phyloP scores from a whole-genome alignment of 2,329 filamentous ascomycete species.

The Blastomyces gilchristii region DNA sequence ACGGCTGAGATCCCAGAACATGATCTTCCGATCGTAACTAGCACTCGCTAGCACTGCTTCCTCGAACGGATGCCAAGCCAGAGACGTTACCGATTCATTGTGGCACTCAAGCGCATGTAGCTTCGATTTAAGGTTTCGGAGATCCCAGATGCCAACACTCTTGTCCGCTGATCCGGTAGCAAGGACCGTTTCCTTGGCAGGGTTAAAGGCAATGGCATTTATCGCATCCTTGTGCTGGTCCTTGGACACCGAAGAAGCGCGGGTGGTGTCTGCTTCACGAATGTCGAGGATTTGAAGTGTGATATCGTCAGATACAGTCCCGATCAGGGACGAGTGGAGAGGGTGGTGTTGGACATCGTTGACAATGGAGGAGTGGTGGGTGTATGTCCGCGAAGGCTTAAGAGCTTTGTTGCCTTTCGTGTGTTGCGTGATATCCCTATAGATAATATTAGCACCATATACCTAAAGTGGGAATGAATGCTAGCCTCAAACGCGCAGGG shows the following conservation, averaged over 20 bases:
- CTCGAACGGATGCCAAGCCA: conserved; percentile 91
- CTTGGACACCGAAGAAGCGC: conserved; percentile 57
- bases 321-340: conserved; percentile 71
- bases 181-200: conserved; percentile 75
- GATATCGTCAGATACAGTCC: conserved; percentile 88
- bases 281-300: conserved; percentile 86
- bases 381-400: conserved; percentile 64
- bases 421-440: conserved; percentile 69
- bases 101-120: conserved; percentile 86
- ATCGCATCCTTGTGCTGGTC: conserved; percentile 83
- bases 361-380: conserved; percentile 79
- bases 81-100: conserved; percentile 76
- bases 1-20: conserved; percentile 91
- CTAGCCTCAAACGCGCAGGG: background rate
- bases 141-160: conserved; percentile 88
- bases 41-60: conserved; percentile 79
- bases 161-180: conserved; percentile 93
- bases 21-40: conserved; percentile 83
- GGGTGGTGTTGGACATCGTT: conserved; percentile 97
- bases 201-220: conserved; percentile 93
- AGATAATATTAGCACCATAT: conserved; percentile 7
- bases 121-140: conserved; percentile 81
- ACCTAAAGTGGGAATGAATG: background rate
- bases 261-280: conserved; percentile 56
- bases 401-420: conserved; percentile 59